phyloP scores from a whole-genome alignment of 2,329 filamentous ascomycete genomes.

The Neonectria ditissima region DNA sequence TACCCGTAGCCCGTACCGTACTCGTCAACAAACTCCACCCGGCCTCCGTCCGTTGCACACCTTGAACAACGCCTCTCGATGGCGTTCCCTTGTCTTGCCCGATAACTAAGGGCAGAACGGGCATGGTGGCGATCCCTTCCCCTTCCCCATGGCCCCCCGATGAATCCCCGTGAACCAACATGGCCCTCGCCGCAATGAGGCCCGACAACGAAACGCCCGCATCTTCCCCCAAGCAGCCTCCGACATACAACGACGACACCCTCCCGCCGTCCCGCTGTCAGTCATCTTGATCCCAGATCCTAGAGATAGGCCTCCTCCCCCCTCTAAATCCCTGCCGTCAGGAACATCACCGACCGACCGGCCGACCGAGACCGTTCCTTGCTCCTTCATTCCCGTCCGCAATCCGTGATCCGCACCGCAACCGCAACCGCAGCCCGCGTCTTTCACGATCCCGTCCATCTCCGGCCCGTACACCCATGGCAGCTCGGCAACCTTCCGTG shows the following conservation, averaged over 20 bases:
- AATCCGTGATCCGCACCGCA: slow-evolving; percentile 9
- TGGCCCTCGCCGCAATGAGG: slow-evolving; percentile 20
- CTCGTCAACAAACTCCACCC: background rate
- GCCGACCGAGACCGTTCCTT: slow-evolving; percentile 18
- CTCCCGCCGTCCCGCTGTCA: background rate
- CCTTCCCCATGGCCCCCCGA: slow-evolving; percentile 14
- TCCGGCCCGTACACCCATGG: slow-evolving; percentile 35
- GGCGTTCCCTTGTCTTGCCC: slow-evolving; percentile 13
- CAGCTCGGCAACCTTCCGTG: slow-evolving; percentile 45
- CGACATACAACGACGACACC: background rate
- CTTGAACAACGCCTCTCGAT: slow-evolving; percentile 1
- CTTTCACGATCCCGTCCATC: slow-evolving; percentile 40
- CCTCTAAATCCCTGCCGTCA: background rate
- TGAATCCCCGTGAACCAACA: slow-evolving; percentile 30
- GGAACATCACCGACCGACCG: slow-evolving; percentile 5
- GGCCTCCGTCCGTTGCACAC: slow-evolving; percentile 6
- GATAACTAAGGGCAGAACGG: slow-evolving; percentile 16
- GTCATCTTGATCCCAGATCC: slow-evolving; percentile 6
- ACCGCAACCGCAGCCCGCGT: slow-evolving; percentile 3
- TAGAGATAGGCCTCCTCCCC: slow-evolving; percentile 1
- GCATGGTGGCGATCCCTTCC: slow-evolving; percentile 26
- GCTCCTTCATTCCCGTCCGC: slow-evolving; percentile 9
- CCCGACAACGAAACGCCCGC: slow-evolving; percentile 20
- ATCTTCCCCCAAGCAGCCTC: slow-evolving; percentile 6
- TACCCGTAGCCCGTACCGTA: background rate